These are phyloP conservation scores for Sporobolomyces roseus DNA, from an alignment of 768 basidiomycete species.

Conservation along the genomic window DNA sequence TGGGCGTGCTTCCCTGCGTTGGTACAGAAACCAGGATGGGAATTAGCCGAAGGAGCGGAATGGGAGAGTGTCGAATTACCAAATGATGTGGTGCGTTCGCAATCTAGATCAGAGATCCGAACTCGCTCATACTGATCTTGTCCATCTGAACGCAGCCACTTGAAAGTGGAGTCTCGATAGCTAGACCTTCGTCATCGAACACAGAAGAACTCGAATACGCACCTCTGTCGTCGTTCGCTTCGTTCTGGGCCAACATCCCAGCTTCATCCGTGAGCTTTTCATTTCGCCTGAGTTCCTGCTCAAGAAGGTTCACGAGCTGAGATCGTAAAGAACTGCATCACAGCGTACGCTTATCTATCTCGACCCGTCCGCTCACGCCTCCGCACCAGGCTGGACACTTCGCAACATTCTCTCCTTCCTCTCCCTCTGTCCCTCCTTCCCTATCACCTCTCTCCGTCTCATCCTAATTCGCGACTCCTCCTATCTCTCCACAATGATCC, in stretches of 20 bases:
- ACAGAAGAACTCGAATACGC: background rate
- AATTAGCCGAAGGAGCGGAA: background rate
- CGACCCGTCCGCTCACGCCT: conserved; percentile 75
- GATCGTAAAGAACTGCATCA: background rate
- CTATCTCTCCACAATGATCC: background rate
- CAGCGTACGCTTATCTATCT: conserved; percentile 63
- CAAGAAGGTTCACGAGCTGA: background rate
- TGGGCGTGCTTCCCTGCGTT: conserved; percentile 98
- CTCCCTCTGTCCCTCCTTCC: too few species aligned
- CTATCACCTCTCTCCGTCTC: conserved; percentile 55
- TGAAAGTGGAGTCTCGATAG: background rate
- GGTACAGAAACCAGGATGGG: conserved; percentile 65
- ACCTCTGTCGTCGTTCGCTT: conserved; percentile 6
- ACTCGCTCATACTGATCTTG: background rate
- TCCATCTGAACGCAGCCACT: background rate
- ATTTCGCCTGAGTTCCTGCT: background rate
- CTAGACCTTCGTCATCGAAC: background rate
- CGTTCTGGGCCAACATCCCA: conserved; percentile 34
- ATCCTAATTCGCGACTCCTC: conserved; percentile 68
- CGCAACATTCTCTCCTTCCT: conserved; percentile 87
- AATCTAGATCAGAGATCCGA: background rate
- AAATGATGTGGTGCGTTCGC: background rate
- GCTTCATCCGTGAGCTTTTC: conserved; percentile 4
- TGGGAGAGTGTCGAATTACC: background rate
- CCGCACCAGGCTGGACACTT: conserved; percentile 84